Base-by-base conservation (phyloP, 768 basidiomycete genomes). In the Amanita muscaria region DNA sequence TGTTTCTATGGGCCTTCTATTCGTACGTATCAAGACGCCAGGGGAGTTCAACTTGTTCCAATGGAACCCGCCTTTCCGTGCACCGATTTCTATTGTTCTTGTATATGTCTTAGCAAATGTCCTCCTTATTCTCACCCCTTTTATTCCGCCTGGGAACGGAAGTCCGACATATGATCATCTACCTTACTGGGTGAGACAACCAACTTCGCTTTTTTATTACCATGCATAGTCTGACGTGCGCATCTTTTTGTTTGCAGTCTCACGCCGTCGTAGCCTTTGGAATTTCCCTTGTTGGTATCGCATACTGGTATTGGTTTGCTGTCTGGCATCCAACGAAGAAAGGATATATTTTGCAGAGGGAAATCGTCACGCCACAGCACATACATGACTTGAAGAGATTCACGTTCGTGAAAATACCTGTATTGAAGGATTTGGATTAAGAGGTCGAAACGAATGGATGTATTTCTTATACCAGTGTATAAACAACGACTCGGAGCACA, bases 21-120 rank as follows among this genome's bases (percentile, higher is more conserved):
- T 82, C n/a, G 61, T 87, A 16, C 73, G 83, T 55, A n/a, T 36
- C 16, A 72, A 72, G 7, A 29, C 6, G 0, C 59, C 58, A 15
- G 53, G 59, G n/a, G n/a, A n/a, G 14, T 72, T 67, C 53, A 59
- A 59, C 29, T 44, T 56, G 0, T 74, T 69, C 58, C 57, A 64
- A 0, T 87, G 84, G 84, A 55, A 69, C 21, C 83, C 83, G 2
- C 84, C 83, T 0, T 85, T 79, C 63, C 68, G 62, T 31, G 72
- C 80, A 1, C 72, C 77, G 15, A 75, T 66, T 40, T 36, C 51
- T 15, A 64, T 74, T 19, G 64, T 76, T 1, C 47, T 68, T 2
- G 63, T 78, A 24, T 86, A 83, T 64, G 71, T 80, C 47, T 46
- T 79, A 4, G 79, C 81, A 2, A 85, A 86, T 49, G 33, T 82